phyloP scores from a whole-genome alignment of 2,329 filamentous ascomycete species.

The Stagonosporopsis vannaccii region DNA sequence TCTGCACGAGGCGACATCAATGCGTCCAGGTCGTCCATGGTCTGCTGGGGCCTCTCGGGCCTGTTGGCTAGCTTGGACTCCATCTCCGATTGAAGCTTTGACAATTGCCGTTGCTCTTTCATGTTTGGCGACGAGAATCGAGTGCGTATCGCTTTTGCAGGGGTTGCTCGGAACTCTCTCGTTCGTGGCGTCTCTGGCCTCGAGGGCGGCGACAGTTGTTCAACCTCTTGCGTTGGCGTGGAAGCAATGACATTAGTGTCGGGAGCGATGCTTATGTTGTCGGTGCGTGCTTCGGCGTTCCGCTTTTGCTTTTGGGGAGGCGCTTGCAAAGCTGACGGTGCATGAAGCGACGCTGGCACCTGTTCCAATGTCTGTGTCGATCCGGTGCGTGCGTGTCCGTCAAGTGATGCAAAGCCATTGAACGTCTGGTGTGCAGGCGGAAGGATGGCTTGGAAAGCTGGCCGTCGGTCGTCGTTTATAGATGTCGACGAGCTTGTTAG shows the following conservation, averaged over 20 bases:
- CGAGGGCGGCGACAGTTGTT: constrained; percentile 15
- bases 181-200: constrained; percentile 26
- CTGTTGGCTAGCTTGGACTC: constrained; percentile 46
- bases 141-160: constrained; percentile 40
- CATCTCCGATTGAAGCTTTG: constrained; percentile 51
- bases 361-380: constrained; percentile 24
- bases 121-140: constrained; percentile 52
- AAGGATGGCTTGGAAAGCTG: constrained; percentile 48
- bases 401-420: constrained; percentile 47
- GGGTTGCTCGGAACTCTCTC: constrained; percentile 39
- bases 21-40: constrained; percentile 56
- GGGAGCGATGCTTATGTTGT: constrained; percentile 35
- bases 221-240: constrained; percentile 19
- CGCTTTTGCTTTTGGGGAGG: constrained; percentile 21
- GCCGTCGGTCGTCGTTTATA: constrained; percentile 38
- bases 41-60: constrained; percentile 33
- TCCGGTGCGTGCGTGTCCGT: constrained; percentile 41
- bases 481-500: constrained; percentile 25
- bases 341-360: constrained; percentile 1
- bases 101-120: constrained; percentile 47
- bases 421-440: constrained; percentile 44
- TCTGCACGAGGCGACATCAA: constrained; percentile 75
- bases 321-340: constrained; percentile 11
- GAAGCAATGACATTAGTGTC: constrained; percentile 20
- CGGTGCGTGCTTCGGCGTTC: constrained; percentile 26